Conservation (phyloP, 1,284 basidiomycete genomes). For the Pisolithus thermaeus region DNA sequence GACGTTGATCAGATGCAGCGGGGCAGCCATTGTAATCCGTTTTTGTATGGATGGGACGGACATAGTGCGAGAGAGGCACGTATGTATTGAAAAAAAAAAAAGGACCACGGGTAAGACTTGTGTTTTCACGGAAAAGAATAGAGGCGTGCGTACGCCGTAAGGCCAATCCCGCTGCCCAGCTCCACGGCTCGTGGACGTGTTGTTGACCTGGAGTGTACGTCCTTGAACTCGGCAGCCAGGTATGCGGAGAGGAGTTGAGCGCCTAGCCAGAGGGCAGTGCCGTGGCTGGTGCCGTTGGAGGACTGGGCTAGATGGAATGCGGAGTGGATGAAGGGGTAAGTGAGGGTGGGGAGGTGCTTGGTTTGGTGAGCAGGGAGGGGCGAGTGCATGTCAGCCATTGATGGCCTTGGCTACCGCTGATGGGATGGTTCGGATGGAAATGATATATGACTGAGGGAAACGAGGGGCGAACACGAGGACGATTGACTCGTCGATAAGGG, state of each 20-base stretch:
- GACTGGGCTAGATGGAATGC: conserved; percentile 49
- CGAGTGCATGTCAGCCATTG: conserved; percentile 1
- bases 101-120: neutral
- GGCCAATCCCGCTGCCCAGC: conserved; percentile 78
- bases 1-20: neutral
- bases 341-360: conserved; percentile 57
- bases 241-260: conserved; percentile 70
- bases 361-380: conserved; percentile 55
- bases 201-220: conserved; percentile 14
- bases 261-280: conserved; percentile 85
- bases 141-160: conserved; percentile 56
- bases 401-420: neutral
- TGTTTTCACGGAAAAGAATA: neutral
- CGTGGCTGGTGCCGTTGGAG: conserved; percentile 63
- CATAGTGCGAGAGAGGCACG: neutral
- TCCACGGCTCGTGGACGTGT: conserved; percentile 55
- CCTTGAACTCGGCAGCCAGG: conserved; percentile 36
- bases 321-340: conserved; percentile 38
- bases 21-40: neutral
- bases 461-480: conserved; percentile 1
- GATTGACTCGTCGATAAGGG: neutral
- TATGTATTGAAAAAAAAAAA: neutral
- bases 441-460: neutral
- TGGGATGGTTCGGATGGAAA: neutral
- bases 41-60: neutral